Percentiles rank a stretch among this genome's conserved stretches.
Conservation (phyloP, 2,329 filamentous ascomycete species). For the Mycosphaerelloides madeirae region DNA sequence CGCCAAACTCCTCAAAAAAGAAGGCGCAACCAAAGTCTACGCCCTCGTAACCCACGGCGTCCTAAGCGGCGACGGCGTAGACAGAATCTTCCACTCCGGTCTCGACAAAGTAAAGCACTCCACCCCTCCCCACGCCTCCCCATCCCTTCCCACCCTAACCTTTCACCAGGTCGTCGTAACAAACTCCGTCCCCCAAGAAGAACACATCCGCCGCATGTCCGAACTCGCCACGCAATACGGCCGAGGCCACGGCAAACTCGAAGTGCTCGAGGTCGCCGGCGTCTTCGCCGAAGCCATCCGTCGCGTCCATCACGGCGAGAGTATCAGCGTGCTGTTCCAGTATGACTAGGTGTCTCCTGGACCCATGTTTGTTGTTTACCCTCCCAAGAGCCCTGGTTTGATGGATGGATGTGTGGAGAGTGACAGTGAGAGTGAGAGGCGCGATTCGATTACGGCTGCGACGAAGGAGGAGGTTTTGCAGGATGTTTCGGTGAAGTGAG, state of each 20-base stretch:
- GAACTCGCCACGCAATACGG: constrained; percentile 17
- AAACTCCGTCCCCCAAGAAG: constrained; percentile 85
- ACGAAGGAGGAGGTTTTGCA: too few relatives aligned
- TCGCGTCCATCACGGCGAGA: constrained; percentile 94
- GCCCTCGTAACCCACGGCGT: constrained; percentile 93
- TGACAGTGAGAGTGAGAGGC: too few relatives aligned
- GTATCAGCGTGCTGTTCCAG: constrained; percentile 91
- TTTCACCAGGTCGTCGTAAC: constrained; percentile 67
- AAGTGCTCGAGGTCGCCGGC: constrained; percentile 81
- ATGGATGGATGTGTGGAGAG: too few relatives aligned
- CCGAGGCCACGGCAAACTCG: constrained; percentile 72
- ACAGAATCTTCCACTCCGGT: constrained; percentile 86
- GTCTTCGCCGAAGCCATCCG: constrained; percentile 94
- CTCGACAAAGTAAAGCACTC: constrained; percentile 65
- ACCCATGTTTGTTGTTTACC: background rate
- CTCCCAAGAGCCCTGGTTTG: too few relatives aligned
- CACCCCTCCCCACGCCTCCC: background rate
- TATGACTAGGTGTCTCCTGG: constrained; percentile 54
- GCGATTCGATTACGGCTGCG: too few relatives aligned
- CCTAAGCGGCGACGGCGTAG: constrained; percentile 89
- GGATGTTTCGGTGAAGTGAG: too few relatives aligned
- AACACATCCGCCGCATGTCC: constrained; percentile 56
- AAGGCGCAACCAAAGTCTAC: constrained; percentile 82
- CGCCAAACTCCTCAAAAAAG: constrained; percentile 92
- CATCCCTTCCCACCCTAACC: background rate